A percentile compares a stretch with the other conserved stretches of the same genome.
These are phyloP conservation scores for Fraxinus ornus DNA, from an alignment of 305 asterid species.

Conservation along the genomic window DNA sequence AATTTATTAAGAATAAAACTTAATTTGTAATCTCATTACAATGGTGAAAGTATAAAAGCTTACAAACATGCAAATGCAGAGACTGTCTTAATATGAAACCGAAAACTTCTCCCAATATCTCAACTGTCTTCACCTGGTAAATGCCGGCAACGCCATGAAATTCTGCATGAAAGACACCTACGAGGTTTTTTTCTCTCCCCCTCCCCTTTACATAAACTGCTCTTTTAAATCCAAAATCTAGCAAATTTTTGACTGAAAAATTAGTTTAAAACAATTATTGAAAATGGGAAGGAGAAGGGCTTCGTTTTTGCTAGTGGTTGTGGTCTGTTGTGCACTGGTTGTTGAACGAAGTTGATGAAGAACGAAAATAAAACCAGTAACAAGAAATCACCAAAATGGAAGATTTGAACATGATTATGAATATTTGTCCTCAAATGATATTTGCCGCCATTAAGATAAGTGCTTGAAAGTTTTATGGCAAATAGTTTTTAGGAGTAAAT, in stretches of 20 bases:
- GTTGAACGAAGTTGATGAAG: too few relatives aligned
- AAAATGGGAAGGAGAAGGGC: constrained; percentile 35
- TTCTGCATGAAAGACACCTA: constrained; percentile 67
- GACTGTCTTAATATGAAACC: constrained; percentile 16
- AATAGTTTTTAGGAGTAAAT: too few relatives aligned
- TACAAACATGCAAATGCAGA: neutral
- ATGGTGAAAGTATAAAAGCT: neutral
- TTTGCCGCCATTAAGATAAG: too few relatives aligned
- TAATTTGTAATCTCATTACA: neutral
- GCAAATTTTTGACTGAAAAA: neutral
- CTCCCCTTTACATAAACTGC: constrained; percentile 42
- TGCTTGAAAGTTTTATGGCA: too few relatives aligned
- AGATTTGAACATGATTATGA: too few relatives aligned
- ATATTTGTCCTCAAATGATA: too few relatives aligned
- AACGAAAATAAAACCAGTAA: too few relatives aligned
- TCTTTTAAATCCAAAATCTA: neutral
- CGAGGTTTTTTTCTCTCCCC: neutral
- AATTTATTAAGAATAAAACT: too few relatives aligned
- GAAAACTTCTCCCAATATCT: neutral
- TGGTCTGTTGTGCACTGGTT: constrained; percentile 23
- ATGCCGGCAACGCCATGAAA: constrained; percentile 41
- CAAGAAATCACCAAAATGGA: too few relatives aligned
- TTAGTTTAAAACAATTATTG: neutral
- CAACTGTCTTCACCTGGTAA: constrained; percentile 32
- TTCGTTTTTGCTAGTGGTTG: constrained; percentile 27